Conservation (phyloP, 768 basidiomycete species). For the Hygrophorus pudorinus region DNA sequence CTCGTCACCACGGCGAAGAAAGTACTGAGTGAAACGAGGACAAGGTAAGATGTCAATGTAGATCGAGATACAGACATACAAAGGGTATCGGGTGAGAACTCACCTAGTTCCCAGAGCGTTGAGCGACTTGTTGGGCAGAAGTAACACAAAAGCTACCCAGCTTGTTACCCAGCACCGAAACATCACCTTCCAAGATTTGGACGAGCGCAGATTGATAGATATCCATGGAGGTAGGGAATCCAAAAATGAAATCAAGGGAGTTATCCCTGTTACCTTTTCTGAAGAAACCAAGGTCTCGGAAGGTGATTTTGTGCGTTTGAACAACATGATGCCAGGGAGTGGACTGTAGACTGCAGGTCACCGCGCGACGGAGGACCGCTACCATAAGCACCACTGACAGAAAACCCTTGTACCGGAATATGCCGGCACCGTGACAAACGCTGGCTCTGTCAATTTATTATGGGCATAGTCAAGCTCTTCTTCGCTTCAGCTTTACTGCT, state of each 20-base stretch:
- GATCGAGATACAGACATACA: background rate
- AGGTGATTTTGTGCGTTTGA: too few relatives aligned
- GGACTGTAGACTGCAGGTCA: too few relatives aligned
- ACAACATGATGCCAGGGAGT: too few relatives aligned
- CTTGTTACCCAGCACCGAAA: slow-evolving; percentile 31
- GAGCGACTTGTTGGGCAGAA: slow-evolving; percentile 29
- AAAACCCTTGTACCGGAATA: too few relatives aligned
- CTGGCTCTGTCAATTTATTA: too few relatives aligned
- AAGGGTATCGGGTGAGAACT: slow-evolving; percentile 11
- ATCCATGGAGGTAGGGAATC: slow-evolving; percentile 29
- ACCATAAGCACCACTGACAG: too few relatives aligned
- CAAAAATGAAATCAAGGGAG: slow-evolving; percentile 1
- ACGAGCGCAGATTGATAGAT: slow-evolving; percentile 22
- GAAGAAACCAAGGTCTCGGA: too few relatives aligned
- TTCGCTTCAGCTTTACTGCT: background rate
- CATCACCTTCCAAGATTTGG: slow-evolving; percentile 26
- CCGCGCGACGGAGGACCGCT: too few relatives aligned
- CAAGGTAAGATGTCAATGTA: background rate
- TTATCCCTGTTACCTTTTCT: background rate
- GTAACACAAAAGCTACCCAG: slow-evolving; percentile 28
- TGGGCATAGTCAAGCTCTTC: background rate
- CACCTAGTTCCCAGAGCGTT: slow-evolving; percentile 30
- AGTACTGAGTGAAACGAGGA: slow-evolving; percentile 18
- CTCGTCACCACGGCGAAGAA: slow-evolving; percentile 35
- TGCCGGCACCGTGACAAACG: too few relatives aligned